Conservation (phyloP, 192 early-diverging fungal species). For the Rhizoclosmatium globosum region DNA sequence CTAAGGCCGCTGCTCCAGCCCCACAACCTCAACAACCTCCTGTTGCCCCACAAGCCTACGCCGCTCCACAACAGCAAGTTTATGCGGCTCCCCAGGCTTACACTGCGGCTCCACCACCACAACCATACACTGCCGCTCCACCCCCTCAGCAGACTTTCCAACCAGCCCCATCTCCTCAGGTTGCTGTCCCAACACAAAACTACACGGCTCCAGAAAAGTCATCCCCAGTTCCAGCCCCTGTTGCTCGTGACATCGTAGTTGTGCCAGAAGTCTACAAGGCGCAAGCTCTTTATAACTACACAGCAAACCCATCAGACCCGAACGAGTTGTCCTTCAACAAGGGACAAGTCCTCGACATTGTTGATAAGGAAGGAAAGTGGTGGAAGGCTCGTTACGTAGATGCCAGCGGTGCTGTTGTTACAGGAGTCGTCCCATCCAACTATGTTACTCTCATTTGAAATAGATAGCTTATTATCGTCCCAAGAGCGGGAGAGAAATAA, state of each 20-base stretch:
- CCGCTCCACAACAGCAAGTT: neutral
- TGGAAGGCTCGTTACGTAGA: conserved; percentile 87
- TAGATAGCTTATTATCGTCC: no score
- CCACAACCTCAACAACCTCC: conserved; percentile 7
- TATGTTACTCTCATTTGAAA: conserved; percentile 53
- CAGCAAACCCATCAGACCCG: conserved; percentile 89
- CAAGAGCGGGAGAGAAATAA: no score
- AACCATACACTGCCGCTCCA: no score
- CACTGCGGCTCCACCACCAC: no score
- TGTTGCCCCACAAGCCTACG: no score
- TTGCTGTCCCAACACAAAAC: no score
- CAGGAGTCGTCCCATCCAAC: conserved; percentile 95
- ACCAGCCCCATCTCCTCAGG: no score
- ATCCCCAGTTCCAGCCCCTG: neutral
- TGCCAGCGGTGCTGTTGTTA: conserved; percentile 62
- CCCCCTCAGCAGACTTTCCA: no score
- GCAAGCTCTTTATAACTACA: conserved; percentile 55
- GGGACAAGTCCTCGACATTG: conserved; percentile 84
- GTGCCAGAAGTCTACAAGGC: neutral
- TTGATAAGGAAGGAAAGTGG: conserved; percentile 96
- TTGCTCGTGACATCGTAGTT: neutral
- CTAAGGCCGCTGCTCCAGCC: no score
- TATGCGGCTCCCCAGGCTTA: no score
- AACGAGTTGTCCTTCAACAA: conserved; percentile 91
- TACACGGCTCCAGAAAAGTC: no score